Evolutionary conservation across 1,284 basidiomycete species (phyloP), one percentile per base, ranked within the genome.

Genomic region (Cystobasidium slooffiae): DNA sequence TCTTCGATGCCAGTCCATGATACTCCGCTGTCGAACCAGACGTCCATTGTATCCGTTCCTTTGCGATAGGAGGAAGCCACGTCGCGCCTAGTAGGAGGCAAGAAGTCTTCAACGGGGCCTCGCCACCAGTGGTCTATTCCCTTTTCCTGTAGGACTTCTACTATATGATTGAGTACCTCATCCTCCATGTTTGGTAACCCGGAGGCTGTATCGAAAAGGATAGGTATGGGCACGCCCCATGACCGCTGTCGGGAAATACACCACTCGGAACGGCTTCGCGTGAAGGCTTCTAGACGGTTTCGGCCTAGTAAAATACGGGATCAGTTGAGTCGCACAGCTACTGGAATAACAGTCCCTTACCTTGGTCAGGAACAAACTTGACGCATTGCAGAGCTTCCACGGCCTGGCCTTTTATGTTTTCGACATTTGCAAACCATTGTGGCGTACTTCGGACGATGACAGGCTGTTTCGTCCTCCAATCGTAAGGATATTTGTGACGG

Each of bases 1-100:
- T 77, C 69, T 41, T 80, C 80, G 44, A 46, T 84, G 83, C 93
- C 87, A 0, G 92, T 89, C 97, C 97, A 99, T 1, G 94, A 94
- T 0, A 91, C 90, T 1, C 97, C 97, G 79, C 93, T 96, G 84
- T 99, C 97, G 79, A 99, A 99, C 97, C 97, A 99, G 3, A 99
- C 97, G 81, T 99, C 97, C 87, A 99, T 92, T 0, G 96, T 99
- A 81, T 99, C 97, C 1, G 87, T 89, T 8, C 94, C 91, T 81
- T 93, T 94, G 58, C 84, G 61, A 84, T 83, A 52, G 80, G 31
- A 63, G 82, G 14, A 84, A 85, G 61, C 85, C 81, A 47, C 47
- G 64, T 84, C 84, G 24, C 72, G 74, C 2, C 90, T 84, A 20
- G 84, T 83, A 0, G 88, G 87, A 10, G 90, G 88, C 7, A 95